Evolutionary conservation across 225 moss, liverwort and hornwort genomes (phyloP).

Genomic region (Physcomitrium patens): DNA sequence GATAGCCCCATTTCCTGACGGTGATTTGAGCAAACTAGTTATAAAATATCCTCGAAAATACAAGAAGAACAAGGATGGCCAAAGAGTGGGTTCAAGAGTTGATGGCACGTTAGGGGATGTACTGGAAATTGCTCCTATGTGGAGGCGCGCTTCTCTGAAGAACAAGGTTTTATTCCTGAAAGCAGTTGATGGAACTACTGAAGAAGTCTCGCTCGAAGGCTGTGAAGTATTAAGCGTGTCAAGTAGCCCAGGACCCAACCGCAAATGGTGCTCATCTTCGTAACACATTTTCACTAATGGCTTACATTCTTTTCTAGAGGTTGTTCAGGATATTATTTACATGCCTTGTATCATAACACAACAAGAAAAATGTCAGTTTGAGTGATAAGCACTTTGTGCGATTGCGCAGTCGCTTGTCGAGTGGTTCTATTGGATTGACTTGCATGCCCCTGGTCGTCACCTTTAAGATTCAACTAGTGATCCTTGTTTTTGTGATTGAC

Average conservation of each 20-base stretch:
- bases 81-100: conserved; percentile 48
- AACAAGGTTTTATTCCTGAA: conserved; percentile 53
- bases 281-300: not conserved
- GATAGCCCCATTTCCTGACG: conserved; percentile 65
- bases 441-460: not conserved
- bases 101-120: conserved; percentile 45
- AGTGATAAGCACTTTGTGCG: not conserved
- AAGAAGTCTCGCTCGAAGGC: conserved; percentile 72
- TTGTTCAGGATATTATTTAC: too few species aligned
- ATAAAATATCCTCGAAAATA: conserved; percentile 63
- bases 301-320: not conserved
- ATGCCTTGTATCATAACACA: not conserved
- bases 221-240: conserved; percentile 74
- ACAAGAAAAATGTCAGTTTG: not conserved
- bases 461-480: not conserved
- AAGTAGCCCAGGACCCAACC: conserved; percentile 54
- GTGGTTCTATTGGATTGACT: not conserved
- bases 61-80: conserved; percentile 57
- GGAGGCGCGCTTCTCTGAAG: conserved; percentile 67
- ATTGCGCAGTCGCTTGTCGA: conserved; percentile 11
- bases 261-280: conserved; percentile 76
- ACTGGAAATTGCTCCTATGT: conserved; percentile 72
- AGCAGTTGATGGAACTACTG: conserved; percentile 55
- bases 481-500: not conserved
- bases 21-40: conserved; percentile 67